phyloP scores from a whole-genome alignment of 345 rosid genomes.

The Eucalyptus cloeziana region DNA sequence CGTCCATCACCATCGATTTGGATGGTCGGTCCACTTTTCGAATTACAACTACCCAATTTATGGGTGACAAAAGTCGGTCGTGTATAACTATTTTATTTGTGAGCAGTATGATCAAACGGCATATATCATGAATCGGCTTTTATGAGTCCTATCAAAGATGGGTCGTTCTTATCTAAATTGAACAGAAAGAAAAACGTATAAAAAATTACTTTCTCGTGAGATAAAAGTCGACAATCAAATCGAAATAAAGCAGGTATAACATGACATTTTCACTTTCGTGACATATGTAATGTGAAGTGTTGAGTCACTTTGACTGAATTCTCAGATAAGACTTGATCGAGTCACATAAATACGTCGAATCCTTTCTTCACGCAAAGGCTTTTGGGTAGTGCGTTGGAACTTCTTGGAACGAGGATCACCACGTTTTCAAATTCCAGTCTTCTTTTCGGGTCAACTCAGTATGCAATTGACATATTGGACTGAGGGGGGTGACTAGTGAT shows the following conservation, averaged over 20 bases:
- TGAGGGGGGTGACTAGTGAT: neutral
- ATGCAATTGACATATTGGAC: neutral
- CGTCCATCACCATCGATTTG: neutral
- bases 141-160: neutral
- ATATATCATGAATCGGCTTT: neutral
- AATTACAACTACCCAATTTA: neutral
- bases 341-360: neutral
- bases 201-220: neutral
- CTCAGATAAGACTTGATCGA: neutral
- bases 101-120: neutral
- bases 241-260: fast-evolving
- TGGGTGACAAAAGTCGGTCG: neutral
- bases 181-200: neutral
- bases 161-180: neutral
- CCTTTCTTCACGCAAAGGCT: neutral
- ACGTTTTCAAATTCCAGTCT: neutral
- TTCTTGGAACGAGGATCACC: neutral
- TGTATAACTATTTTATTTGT: neutral
- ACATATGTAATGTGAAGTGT: neutral
- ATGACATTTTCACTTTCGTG: neutral
- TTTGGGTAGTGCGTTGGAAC: neutral
- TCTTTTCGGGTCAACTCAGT: neutral
- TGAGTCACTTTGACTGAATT: neutral
- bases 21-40: neutral
- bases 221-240: neutral